phyloP scores from a whole-genome alignment of 78 protist genomes.

The slime mould (Dictyostelium discoideum) region DNA sequence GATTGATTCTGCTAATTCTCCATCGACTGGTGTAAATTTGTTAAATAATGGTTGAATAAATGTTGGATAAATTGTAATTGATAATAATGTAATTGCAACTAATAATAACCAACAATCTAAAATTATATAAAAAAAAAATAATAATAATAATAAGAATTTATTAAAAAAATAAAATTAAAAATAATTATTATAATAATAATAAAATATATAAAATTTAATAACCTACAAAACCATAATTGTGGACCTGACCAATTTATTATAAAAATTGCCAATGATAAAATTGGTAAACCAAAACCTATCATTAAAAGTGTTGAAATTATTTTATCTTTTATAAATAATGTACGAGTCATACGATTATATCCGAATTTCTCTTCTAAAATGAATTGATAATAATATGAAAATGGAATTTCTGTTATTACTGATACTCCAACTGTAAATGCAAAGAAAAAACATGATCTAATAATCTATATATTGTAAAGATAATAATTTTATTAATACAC shows the following conservation, averaged over 20 bases:
- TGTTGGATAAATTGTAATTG: conserved; percentile 82
- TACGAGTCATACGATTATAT: conserved; percentile 84
- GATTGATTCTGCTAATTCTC: conserved; percentile 62
- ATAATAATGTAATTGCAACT: conserved; percentile 24
- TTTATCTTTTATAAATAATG: conserved; percentile 56
- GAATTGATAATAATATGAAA: conserved; percentile 75
- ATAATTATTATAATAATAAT: background rate
- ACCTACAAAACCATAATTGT: conserved; percentile 68
- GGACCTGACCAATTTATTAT: conserved; percentile 58
- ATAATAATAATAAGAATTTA: too few species aligned
- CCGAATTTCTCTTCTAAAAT: conserved; percentile 90
- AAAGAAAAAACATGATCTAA: conserved; percentile 36
- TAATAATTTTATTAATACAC: background rate
- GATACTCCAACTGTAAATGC: background rate
- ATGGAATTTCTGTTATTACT: conserved; percentile 70
- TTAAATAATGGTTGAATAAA: conserved; percentile 93
- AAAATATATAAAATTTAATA: too few species aligned
- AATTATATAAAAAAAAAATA: background rate
- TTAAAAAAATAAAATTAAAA: too few species aligned
- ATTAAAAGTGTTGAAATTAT: conserved; percentile 13
- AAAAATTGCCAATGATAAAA: conserved; percentile 23
- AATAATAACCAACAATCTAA: conserved; percentile 68
- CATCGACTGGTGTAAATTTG: conserved; percentile 78
- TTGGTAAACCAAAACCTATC: conserved; percentile 17
- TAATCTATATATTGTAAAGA: background rate